Evolutionary conservation across 2,329 filamentous ascomycete genomes (phyloP), one percentile per base, ranked within the genome.

Genomic region (Xylaria sp.): DNA sequence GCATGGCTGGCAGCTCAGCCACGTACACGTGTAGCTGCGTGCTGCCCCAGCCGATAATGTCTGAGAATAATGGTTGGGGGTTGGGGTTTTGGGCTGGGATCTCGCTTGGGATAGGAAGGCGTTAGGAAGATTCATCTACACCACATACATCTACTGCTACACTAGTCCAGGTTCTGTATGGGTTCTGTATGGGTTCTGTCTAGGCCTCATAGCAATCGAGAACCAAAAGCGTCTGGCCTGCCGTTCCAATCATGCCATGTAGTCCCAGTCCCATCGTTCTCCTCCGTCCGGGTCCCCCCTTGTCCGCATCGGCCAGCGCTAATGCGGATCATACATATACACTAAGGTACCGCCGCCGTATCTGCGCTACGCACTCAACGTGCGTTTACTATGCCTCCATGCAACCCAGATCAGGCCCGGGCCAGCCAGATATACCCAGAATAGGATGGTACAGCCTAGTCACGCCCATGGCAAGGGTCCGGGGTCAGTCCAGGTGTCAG

Each of bases 31-130:
- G n/a, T 6, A 4, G 27, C n/a, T 51, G n/a, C 35, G 31, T 40
- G 33, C 49, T 37, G 6, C 35, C 53, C 43, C 41, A 25, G 35
- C 37, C 49, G 29, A 2, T 21, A 15, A 25, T 38, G 54, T 62
- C 58, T 62, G 47, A 62, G 59, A 58, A 58, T 54, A 25, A 53
- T 48, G 48, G n/a, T n/a, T n/a, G n/a, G n/a, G n/a, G n/a, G n/a
- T n/a, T n/a, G n/a, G n/a, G n/a, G n/a, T n/a, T n/a, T n/a, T n/a
- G n/a, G n/a, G n/a, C n/a, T n/a, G n/a, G n/a, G n/a, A n/a, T n/a
- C n/a, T n/a, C n/a, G n/a, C n/a, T n/a, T n/a, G n/a, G n/a, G n/a
- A n/a, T n/a, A n/a, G n/a, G n/a, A n/a, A n/a, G n/a, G n/a, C n/a
- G n/a, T n/a, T n/a, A n/a, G n/a, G 37, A 35, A 51, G 51, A 47